Evolutionary conservation across 176 grass and related monocot genomes (phyloP).

Genomic region (Tillandsia leiboldiana): DNA sequence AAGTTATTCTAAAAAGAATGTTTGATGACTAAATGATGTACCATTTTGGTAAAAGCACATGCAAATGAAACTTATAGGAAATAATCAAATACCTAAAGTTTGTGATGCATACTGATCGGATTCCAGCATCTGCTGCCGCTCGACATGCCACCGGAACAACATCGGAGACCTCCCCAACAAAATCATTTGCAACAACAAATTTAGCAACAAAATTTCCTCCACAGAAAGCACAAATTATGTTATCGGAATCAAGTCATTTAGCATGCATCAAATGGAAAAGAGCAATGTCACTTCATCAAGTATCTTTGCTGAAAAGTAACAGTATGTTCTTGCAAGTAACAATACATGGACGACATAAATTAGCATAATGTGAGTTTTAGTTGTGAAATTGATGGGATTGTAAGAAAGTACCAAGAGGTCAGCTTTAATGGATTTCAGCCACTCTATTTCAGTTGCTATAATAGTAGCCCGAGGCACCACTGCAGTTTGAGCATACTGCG

Average conservation of each 20-base stretch:
- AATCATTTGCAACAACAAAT: constrained; percentile 6
- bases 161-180: constrained; percentile 54
- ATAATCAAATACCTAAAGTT: constrained; percentile 63
- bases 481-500: constrained; percentile 90
- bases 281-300: too few relatives aligned
- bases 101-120: constrained; percentile 78
- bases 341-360: background rate
- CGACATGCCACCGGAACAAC: constrained; percentile 85
- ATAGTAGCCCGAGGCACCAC: constrained; percentile 72
- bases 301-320: too few relatives aligned
- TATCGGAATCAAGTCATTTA: background rate
- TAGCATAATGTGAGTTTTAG: background rate
- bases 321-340: background rate
- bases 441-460: constrained; percentile 77
- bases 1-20: background rate
- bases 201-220: background rate
- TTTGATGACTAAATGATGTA: background rate
- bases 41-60: background rate
- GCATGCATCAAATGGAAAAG: background rate
- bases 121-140: constrained; percentile 81
- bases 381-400: too few relatives aligned
- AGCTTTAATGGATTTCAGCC: constrained; percentile 81
- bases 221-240: background rate
- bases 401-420: constrained; percentile 62
- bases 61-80: background rate